Conservation (phyloP, 2,329 filamentous ascomycete species). For the Elsinoe batatas region DNA sequence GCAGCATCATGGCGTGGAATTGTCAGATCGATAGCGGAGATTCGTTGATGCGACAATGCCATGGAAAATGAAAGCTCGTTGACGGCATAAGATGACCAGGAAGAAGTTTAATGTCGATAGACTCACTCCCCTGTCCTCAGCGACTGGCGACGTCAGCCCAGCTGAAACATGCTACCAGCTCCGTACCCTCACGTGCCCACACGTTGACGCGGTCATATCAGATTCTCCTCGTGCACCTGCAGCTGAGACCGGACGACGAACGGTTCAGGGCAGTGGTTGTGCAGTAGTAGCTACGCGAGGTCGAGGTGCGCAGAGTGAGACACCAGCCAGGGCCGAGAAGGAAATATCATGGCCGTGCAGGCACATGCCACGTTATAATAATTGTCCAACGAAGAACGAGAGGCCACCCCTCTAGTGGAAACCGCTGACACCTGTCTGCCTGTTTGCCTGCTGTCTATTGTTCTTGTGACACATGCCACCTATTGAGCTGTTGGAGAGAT, state of each 20-base stretch:
- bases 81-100: background rate
- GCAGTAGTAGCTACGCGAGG: background rate
- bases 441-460: constrained; percentile 2
- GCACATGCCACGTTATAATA: constrained; percentile 12
- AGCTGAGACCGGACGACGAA: constrained; percentile 7
- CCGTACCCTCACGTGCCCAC: constrained; percentile 7
- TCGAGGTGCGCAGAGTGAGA: constrained; percentile 3
- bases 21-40: constrained; percentile 4
- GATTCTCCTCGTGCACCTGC: background rate
- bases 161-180: background rate
- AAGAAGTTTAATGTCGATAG: background rate
- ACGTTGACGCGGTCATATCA: constrained; percentile 10
- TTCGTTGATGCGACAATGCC: background rate
- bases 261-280: background rate
- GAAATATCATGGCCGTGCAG: background rate
- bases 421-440: constrained; percentile 10
- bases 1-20: background rate
- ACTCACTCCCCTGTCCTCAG: background rate
- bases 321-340: background rate
- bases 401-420: background rate
- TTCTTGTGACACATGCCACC: constrained; percentile 8
- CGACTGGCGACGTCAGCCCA: constrained; percentile 5
- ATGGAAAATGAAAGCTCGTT: background rate
- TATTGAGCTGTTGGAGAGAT: background rate
- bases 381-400: background rate